phyloP scores from a whole-genome alignment of 352 stramenopile genomes.

The Globisporangium spiculum region DNA sequence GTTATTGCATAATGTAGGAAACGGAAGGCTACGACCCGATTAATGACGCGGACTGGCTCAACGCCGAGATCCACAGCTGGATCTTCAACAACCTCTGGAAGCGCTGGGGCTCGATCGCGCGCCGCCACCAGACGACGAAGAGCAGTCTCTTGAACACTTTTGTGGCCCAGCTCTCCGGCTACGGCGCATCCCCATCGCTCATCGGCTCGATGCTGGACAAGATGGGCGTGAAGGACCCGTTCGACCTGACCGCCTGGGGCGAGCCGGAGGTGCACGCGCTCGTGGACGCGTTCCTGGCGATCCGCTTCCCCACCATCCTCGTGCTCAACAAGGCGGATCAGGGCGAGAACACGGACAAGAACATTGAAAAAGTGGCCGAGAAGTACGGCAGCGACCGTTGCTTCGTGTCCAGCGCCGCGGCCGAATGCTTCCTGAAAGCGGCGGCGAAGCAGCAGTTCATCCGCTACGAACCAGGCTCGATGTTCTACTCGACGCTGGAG shows the following conservation, averaged over 20 bases:
- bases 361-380: slow-evolving; percentile 86
- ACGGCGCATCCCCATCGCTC: slow-evolving; percentile 71
- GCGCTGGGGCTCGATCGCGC: slow-evolving; percentile 75
- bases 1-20: slow-evolving; percentile 18
- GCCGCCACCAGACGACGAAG: slow-evolving; percentile 73
- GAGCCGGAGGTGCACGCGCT: slow-evolving; percentile 70
- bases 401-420: slow-evolving; percentile 84
- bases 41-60: slow-evolving; percentile 87
- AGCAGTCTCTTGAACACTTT: slow-evolving; percentile 68
- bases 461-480: slow-evolving; percentile 81
- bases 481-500: slow-evolving; percentile 79
- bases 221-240: slow-evolving; percentile 58
- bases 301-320: slow-evolving; percentile 85
- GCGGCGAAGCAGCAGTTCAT: slow-evolving; percentile 77
- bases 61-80: slow-evolving; percentile 86
- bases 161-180: slow-evolving; percentile 72
- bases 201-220: slow-evolving; percentile 70
- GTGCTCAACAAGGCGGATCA: slow-evolving; percentile 90
- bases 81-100: slow-evolving; percentile 89
- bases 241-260: slow-evolving; percentile 50
- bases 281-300: slow-evolving; percentile 72
- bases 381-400: slow-evolving; percentile 86
- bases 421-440: slow-evolving; percentile 80
- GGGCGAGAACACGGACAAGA: slow-evolving; percentile 80
- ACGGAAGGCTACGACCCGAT: slow-evolving; percentile 87